Percentiles rank a stretch among this genome's conserved stretches.
phyloP scores from a whole-genome alignment of 768 basidiomycete genomes.

The Podaxis rugospora region DNA sequence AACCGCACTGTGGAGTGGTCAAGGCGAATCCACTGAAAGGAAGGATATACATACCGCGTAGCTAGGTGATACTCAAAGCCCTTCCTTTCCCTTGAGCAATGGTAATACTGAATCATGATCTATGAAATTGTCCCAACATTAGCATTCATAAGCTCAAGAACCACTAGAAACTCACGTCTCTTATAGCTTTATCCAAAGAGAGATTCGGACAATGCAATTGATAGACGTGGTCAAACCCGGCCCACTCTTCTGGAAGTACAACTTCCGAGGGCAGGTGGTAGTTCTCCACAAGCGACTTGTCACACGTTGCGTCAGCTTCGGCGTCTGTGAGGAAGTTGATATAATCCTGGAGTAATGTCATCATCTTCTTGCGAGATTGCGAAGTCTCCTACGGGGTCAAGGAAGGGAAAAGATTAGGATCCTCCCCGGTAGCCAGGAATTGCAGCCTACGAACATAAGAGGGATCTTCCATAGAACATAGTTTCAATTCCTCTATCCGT shows the following conservation, averaged over 20 bases:
- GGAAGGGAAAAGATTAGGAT: neutral
- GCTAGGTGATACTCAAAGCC: conserved; percentile 90
- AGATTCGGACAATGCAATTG: conserved; percentile 86
- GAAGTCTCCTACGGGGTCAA: conserved; percentile 15
- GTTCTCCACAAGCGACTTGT: conserved; percentile 27
- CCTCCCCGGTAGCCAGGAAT: neutral
- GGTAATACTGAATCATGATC: conserved; percentile 88
- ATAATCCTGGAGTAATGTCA: conserved; percentile 58
- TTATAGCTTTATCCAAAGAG: conserved; percentile 68
- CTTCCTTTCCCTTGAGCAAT: conserved; percentile 68
- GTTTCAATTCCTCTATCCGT: conserved; percentile 49
- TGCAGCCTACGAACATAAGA: neutral
- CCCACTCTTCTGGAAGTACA: conserved; percentile 67
- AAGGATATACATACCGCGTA: conserved; percentile 52
- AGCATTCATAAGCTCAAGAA: conserved; percentile 8
- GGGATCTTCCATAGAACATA: conserved; percentile 4
- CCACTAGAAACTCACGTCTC: conserved; percentile 60
- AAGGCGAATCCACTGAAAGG: neutral
- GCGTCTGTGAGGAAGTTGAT: conserved; percentile 46
- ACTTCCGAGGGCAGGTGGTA: conserved; percentile 69
- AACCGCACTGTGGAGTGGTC: conserved; percentile 51
- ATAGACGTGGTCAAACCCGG: conserved; percentile 85
- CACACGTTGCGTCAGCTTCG: conserved; percentile 35
- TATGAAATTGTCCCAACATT: conserved; percentile 24
- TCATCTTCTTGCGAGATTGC: conserved; percentile 34